phyloP scores from a whole-genome alignment of 1,284 basidiomycete genomes.

The Acaromyces ingoldii region DNA sequence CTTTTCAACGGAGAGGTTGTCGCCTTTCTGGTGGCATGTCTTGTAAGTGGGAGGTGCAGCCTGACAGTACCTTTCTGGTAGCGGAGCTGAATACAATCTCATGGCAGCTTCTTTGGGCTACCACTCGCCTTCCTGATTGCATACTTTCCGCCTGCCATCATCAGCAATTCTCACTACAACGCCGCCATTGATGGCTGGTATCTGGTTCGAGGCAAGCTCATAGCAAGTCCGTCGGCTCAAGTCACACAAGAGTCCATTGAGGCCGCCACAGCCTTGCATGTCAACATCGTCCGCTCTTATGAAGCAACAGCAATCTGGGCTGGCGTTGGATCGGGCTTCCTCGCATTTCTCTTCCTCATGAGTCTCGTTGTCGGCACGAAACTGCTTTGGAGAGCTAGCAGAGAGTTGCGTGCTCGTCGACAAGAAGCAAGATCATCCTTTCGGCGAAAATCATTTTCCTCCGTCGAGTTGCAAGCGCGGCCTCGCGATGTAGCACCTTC shows the following conservation, averaged over 20 bases:
- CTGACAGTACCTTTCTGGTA: background rate
- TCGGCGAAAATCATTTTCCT: too few relatives aligned
- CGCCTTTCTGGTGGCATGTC: background rate
- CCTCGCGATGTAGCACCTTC: too few relatives aligned
- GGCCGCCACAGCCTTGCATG: background rate
- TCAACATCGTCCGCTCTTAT: background rate
- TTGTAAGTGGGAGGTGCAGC: background rate
- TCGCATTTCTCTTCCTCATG: background rate
- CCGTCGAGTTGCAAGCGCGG: too few relatives aligned
- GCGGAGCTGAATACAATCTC: background rate
- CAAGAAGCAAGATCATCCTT: too few relatives aligned
- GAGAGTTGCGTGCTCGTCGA: too few relatives aligned
- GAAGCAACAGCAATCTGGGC: background rate
- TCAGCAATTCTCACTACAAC: background rate
- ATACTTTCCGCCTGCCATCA: background rate
- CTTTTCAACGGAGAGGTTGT: background rate
- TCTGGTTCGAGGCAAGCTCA: background rate
- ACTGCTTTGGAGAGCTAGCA: too few relatives aligned
- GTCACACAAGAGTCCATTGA: background rate
- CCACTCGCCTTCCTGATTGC: background rate
- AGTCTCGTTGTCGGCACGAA: too few relatives aligned
- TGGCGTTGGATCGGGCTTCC: background rate
- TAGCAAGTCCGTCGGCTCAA: background rate
- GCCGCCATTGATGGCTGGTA: background rate
- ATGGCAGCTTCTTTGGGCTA: slow-evolving; percentile 1